phyloP scores from a whole-genome alignment of 768 basidiomycete species.

The Pisolithus orientalis region DNA sequence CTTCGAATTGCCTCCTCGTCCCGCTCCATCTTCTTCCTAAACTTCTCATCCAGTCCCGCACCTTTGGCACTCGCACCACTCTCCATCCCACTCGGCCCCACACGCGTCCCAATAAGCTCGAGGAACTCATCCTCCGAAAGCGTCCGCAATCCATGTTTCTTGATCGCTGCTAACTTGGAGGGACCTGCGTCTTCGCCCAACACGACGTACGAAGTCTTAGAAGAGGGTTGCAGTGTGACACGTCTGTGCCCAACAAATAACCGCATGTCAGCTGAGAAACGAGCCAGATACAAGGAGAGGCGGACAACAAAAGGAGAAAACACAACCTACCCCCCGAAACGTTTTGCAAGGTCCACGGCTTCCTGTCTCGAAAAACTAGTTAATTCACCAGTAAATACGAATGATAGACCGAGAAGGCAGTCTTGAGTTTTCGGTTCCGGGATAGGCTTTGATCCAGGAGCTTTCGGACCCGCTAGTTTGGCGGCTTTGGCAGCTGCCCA shows the following conservation, averaged over 20 bases:
- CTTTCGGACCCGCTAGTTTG: conserved; percentile 51
- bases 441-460: conserved; percentile 51
- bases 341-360: conserved; percentile 81
- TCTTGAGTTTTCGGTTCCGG: conserved; percentile 73
- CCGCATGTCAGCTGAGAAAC: background rate
- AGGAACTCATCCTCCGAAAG: conserved; percentile 87
- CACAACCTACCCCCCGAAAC: conserved; percentile 77
- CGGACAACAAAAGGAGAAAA: background rate
- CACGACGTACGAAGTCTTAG: conserved; percentile 85
- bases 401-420: conserved; percentile 78
- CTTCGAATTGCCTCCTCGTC: conserved; percentile 70
- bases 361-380: conserved; percentile 84
- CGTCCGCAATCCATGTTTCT: conserved; percentile 70
- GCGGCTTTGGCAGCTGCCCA: conserved; percentile 55
- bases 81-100: conserved; percentile 34
- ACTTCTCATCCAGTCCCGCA: conserved; percentile 64
- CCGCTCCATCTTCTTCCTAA: conserved; percentile 71
- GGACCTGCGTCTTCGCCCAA: conserved; percentile 86
- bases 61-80: conserved; percentile 19
- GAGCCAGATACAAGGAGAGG: too few species aligned
- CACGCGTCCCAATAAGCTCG: conserved; percentile 68
- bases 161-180: conserved; percentile 79
- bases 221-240: conserved; percentile 82
- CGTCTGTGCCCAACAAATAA: conserved; percentile 43
- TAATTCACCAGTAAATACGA: conserved; percentile 96